Evolutionary conservation across 768 basidiomycete genomes (phyloP).

Genomic region (Naganishia randhawae): DNA sequence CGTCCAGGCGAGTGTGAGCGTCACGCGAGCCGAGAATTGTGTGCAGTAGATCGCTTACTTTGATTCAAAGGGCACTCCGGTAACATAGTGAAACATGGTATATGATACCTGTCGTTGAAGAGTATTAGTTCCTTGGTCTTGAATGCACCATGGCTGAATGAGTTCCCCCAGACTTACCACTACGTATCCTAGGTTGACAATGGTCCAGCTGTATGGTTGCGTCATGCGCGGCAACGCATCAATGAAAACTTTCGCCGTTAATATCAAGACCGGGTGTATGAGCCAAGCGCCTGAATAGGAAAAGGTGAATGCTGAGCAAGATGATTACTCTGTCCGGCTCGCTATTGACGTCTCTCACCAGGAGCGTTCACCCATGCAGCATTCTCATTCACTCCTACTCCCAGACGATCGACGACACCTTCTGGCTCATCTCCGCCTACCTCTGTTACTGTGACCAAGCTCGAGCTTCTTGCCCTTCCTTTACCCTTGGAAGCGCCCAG

Average conservation of each 20-base stretch:
- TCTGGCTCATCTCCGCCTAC: conserved; percentile 51
- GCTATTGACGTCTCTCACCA: conserved; percentile 37
- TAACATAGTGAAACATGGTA: conserved; percentile 98
- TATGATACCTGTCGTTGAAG: conserved; percentile 68
- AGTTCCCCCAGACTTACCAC: conserved; percentile 59
- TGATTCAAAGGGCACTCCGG: conserved; percentile 88
- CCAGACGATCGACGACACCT: conserved; percentile 48
- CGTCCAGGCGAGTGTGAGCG: conserved; percentile 52
- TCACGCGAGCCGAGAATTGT: not conserved
- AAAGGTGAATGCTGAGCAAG: conserved; percentile 6
- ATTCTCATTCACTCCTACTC: conserved; percentile 49
- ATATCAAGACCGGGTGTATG: conserved; percentile 90
- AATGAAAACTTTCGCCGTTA: conserved; percentile 82
- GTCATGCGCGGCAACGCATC: conserved; percentile 92
- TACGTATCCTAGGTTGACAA: conserved; percentile 85
- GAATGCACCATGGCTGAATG: not conserved
- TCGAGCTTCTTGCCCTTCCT: conserved; percentile 48
- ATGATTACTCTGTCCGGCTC: not conserved
- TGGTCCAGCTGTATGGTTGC: conserved; percentile 90
- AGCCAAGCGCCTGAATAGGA: conserved; percentile 79
- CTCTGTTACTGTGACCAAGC: conserved; percentile 51
- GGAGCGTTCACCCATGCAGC: conserved; percentile 52
- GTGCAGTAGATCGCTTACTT: conserved; percentile 30
- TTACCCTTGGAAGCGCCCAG: conserved; percentile 22
- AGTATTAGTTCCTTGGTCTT: not conserved